Evolutionary conservation across 345 rosid species (phyloP).

Genomic region (Salix koriyanagi): DNA sequence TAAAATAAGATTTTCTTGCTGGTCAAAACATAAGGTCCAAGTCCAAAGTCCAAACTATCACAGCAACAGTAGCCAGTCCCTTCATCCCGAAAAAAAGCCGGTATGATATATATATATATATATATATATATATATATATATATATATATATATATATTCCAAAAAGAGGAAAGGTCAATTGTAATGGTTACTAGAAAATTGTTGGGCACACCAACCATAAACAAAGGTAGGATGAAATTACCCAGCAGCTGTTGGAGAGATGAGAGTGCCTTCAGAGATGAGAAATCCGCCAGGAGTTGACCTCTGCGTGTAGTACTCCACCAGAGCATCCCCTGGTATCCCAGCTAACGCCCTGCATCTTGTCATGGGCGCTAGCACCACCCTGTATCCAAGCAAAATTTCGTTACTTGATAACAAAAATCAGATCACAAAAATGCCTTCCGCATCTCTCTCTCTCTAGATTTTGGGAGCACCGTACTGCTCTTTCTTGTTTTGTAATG

Average conservation of each 20-base stretch:
- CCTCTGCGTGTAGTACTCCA: constrained; percentile 76
- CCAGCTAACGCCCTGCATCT: constrained; percentile 81
- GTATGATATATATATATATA: background rate
- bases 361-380: constrained; percentile 88
- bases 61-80: background rate
- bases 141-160: background rate
- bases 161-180: background rate
- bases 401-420: no score
- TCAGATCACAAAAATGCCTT: no score
- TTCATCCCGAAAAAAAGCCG: background rate
- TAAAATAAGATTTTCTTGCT: background rate
- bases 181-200: no score
- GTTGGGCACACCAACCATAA: no score
- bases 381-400: constrained; percentile 34
- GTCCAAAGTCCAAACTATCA: background rate
- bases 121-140: no score
- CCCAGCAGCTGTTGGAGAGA: constrained; percentile 68
- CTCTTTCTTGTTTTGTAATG: no score
- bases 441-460: no score
- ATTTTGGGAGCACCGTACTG: no score
- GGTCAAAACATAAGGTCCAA: background rate
- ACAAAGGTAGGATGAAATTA: constrained; percentile 27
- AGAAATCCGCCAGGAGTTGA: constrained; percentile 76
- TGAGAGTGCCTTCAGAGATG: constrained; percentile 71
- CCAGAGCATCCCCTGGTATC: constrained; percentile 59